Conservation (phyloP, 176 grass and related monocot genomes). For the Urochloa ruziziensis region DNA sequence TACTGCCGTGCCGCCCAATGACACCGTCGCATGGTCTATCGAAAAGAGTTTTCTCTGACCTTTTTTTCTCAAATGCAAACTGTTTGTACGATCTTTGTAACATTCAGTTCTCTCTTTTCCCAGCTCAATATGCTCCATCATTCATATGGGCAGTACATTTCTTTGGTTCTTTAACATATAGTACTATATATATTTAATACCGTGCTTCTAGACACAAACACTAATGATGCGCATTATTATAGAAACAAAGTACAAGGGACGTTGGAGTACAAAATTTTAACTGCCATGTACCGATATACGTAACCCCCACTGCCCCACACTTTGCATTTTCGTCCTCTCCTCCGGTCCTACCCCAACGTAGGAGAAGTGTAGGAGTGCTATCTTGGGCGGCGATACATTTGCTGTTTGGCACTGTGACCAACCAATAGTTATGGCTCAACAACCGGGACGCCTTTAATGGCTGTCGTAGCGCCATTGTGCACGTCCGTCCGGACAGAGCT, state of each 20-base stretch:
- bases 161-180: no score
- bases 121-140: no score
- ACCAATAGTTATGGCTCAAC: constrained; percentile 44
- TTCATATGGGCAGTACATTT: no score
- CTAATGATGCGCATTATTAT: background rate
- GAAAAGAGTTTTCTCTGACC: background rate
- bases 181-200: background rate
- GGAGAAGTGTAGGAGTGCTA: background rate
- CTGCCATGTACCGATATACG: background rate
- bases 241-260: background rate
- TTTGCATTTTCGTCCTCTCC: background rate
- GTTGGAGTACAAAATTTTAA: background rate
- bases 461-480: background rate
- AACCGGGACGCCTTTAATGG: background rate
- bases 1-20: background rate
- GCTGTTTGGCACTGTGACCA: background rate
- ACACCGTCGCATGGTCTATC: background rate
- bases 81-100: background rate
- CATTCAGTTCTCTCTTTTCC: background rate
- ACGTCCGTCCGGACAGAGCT: background rate
- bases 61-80: background rate
- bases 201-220: background rate
- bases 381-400: constrained; percentile 8
- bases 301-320: no score
- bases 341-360: background rate